phyloP scores from a whole-genome alignment of 73 alveolate species.

The Symbiodinium natans region DNA sequence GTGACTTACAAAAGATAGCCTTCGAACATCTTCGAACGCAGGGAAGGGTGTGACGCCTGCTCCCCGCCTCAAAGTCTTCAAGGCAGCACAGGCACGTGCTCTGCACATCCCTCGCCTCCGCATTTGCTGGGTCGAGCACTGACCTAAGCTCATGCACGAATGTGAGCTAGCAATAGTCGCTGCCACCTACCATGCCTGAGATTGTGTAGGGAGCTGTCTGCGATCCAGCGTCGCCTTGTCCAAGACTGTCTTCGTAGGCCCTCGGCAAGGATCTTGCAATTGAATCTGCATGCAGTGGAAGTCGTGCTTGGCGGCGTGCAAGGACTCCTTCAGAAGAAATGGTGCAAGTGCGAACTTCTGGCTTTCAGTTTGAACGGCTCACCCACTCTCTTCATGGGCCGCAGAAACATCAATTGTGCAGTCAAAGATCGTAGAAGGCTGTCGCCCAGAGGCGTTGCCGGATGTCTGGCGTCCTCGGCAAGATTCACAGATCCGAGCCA shows the following conservation, averaged over 20 bases:
- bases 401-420: too few species aligned
- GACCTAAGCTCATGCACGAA: background rate
- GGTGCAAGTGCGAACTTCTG: background rate
- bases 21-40: too few species aligned
- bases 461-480: conserved; percentile 44
- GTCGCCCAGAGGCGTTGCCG: conserved; percentile 82
- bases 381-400: too few species aligned
- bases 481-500: too few species aligned
- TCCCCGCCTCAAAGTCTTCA: conserved; percentile 37
- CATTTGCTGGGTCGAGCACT: conserved; percentile 38
- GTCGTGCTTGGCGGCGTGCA: conserved; percentile 6
- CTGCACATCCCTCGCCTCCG: background rate
- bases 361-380: background rate
- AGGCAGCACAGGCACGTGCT: conserved; percentile 83
- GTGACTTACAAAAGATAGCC: too few species aligned
- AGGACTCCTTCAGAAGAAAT: background rate
- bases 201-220: background rate
- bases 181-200: background rate
- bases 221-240: conserved; percentile 43
- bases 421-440: background rate
- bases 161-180: background rate
- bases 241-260: background rate
- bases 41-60: too few species aligned
- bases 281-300: conserved; percentile 64
- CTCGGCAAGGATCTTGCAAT: background rate